Percentiles rank a stretch among this genome's conserved stretches.
These are phyloP conservation scores for Diutina sp. DNA, from an alignment of 1,139 yeast genomes.

Conservation along the genomic window DNA sequence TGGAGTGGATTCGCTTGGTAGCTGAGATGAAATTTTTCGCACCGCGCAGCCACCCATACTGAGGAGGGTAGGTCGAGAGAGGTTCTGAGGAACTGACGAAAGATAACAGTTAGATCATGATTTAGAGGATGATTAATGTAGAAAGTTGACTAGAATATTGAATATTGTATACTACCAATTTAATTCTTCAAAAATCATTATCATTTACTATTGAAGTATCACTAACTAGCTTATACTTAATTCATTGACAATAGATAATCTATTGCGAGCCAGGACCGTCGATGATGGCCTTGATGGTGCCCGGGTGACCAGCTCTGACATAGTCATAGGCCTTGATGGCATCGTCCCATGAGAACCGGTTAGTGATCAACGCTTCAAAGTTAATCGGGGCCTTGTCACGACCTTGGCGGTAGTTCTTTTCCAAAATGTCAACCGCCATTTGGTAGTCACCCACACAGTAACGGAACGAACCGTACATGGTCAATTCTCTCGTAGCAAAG, in stretches of 20 bases:
- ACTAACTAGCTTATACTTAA: no score
- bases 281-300: slow-evolving; percentile 32
- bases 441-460: slow-evolving; percentile 72
- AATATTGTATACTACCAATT: no score
- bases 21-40: slow-evolving; percentile 5
- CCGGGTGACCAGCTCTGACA: slow-evolving; percentile 32
- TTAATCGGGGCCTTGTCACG: slow-evolving; percentile 34
- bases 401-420: slow-evolving; percentile 44
- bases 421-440: slow-evolving; percentile 56
- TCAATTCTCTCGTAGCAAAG: slow-evolving; percentile 57
- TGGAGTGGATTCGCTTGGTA: neutral
- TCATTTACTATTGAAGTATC: no score
- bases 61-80: no score
- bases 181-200: no score
- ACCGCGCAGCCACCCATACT: slow-evolving; percentile 2
- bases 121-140: no score
- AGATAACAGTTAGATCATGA: no score
- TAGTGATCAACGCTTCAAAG: slow-evolving; percentile 56
- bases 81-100: no score
- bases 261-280: slow-evolving; percentile 23
- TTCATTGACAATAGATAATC: no score
- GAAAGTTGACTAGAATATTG: no score
- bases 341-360: slow-evolving; percentile 59
- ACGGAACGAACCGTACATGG: slow-evolving; percentile 68
- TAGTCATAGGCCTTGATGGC: slow-evolving; percentile 74